These are phyloP conservation scores for Cyanodermella asteris DNA, from an alignment of 2,329 filamentous ascomycete genomes.

Conservation along the genomic window DNA sequence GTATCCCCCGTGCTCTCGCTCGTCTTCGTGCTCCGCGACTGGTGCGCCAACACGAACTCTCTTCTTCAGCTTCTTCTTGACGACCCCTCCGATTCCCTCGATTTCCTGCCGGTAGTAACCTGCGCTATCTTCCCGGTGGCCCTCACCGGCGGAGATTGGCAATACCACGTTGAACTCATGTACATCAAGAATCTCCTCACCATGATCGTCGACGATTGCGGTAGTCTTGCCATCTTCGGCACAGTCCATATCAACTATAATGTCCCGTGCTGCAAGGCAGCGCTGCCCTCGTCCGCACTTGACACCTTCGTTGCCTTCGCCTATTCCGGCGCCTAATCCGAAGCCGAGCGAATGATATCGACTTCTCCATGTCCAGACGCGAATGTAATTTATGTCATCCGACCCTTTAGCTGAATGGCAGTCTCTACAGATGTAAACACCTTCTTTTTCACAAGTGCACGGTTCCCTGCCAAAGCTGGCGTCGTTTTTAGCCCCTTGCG, in stretches of 20 bases:
- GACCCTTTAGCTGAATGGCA: no score
- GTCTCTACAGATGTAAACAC: no score
- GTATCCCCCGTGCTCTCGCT: slow-evolving; percentile 42
- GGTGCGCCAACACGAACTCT: slow-evolving; percentile 63
- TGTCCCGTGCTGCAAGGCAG: slow-evolving; percentile 56
- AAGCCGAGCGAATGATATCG: slow-evolving; percentile 61
- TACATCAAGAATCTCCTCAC: slow-evolving; percentile 3
- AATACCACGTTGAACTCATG: slow-evolving; percentile 4
- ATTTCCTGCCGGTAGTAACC: slow-evolving; percentile 78
- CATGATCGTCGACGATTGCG: slow-evolving; percentile 2
- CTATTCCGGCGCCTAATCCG: slow-evolving; percentile 65
- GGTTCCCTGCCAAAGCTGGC: no score
- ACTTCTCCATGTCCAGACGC: slow-evolving; percentile 75
- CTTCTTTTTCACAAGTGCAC: no score
- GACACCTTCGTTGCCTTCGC: slow-evolving; percentile 71
- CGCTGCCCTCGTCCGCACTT: slow-evolving; percentile 58
- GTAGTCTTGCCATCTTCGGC: no score
- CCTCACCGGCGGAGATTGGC: neutral
- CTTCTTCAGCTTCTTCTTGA: slow-evolving; percentile 74
- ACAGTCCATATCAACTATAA: slow-evolving; percentile 69
- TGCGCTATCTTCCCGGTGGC: slow-evolving; percentile 27
- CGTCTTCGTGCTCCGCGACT: slow-evolving; percentile 70
- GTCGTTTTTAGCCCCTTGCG: slow-evolving; percentile 34
- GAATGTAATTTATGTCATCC: slow-evolving; percentile 35
- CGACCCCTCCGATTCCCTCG: slow-evolving; percentile 67